Base-by-base conservation (phyloP, 1,284 basidiomycete genomes). In the Tilletiopsis washingtonensis region DNA sequence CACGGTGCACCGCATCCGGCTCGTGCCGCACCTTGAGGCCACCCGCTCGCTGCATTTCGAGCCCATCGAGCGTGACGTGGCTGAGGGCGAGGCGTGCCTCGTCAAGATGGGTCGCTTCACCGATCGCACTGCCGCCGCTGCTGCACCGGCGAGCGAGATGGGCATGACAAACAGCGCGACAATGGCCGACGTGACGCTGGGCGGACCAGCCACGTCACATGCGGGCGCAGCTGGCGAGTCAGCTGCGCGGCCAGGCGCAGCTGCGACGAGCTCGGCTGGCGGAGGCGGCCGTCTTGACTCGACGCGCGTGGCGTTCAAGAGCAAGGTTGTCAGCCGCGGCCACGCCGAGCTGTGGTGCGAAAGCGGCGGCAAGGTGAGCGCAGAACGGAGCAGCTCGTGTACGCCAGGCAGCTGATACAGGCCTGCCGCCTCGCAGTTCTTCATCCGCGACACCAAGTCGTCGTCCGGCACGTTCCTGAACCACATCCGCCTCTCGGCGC, bases 381-480 rank as follows among this genome's bases (percentile, higher is more conserved):
- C 7, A 23, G 15, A 37, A 14, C 82, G 53, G 5, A 9, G 25
- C 53, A 50, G 45, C 20, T 21, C 11, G 51, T 38, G 17, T 17
- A 24, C 14, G 21, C 29, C 29, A 34, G n/a, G n/a, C 9, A 9
- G 29, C n/a, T 34, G 9, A n/a, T 34, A n/a, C 29, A 9, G 29
- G 24, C 20, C 64, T 4, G 2, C 14, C 21, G 26, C 11, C 14
- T 42, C 21, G 11, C 54, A 82, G 74, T 96, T 97, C 73, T 90
- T 80, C 73, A 88, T 98, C 61, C 82, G 82, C 52, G 93, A 98
- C 73, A 94, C 91, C 9, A 88, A 88, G 73, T 85, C 82, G 29
- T 87, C 84, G 39, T 86, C 84, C 0, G 93, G 93, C 34, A 98
- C 94, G 0, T 98, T 98, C 74, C 78, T 98, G 54, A 98, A 98